Evolutionary conservation across 2,329 filamentous ascomycete species (phyloP), one percentile per base, ranked within the genome.

Genomic region (Sclerotinia subarctica): DNA sequence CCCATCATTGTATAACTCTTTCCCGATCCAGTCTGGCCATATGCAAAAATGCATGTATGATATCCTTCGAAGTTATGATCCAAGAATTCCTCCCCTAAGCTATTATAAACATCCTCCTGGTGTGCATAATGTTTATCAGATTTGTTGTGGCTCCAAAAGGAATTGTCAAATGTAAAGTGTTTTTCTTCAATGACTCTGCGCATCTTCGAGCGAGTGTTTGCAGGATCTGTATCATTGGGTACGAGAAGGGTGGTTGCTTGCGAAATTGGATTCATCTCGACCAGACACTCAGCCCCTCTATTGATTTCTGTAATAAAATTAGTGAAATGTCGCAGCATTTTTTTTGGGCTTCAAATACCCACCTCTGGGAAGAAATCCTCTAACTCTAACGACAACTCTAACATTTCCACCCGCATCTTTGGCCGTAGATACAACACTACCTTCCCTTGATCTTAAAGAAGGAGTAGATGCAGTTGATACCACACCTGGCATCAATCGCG

Each of bases 1-100:
- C 95, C 95, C 95, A 99, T 99, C 88, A 91, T 99, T 53, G 95
- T 97, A 81, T 98, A 99, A 78, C 92, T 96, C 82, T 99, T 99
- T 64, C 95, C 95, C 0, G 94, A 96, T 32, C 95, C 95, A 0
- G 95, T 99, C 82, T 99, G 95, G 15, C 95, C 95, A 76, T 99
- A 98, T 70, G 95, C 95, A 77, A 99, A 98, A 74, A 99, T 99
- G 79, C 95, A 99, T 0, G 95, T 99, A 80, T 99, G 94, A 81
- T 99, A 99, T 72, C 95, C 95, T 78, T 97, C 94, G 76, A 99
- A 99, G 81, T 99, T 99, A 84, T 99, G 95, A 79, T 99, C 95
- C 71, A 99, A 85, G 74, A 99, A 98, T 77, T 98, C 95, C 78
- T 97, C 93, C 67, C 95, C 95, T 32, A 99, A 85, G 69, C 90